Evolutionary conservation across 106 monocot genomes (phyloP).

Genomic region (Iris macrosiphon): DNA sequence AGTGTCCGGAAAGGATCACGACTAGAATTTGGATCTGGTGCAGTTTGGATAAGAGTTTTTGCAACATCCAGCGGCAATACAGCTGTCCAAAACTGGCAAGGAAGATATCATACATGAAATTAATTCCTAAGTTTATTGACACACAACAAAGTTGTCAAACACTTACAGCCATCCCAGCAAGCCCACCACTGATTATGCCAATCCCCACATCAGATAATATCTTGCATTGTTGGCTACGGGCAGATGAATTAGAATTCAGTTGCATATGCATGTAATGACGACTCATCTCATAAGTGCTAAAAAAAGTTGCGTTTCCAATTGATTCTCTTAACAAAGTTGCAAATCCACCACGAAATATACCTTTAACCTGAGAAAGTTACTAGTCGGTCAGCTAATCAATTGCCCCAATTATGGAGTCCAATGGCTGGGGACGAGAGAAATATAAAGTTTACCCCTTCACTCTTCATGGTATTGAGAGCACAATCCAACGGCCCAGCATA

Average conservation of each 20-base stretch:
- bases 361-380: conserved; percentile 46
- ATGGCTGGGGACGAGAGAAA: no score
- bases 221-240: conserved; percentile 6
- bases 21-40: conserved; percentile 27
- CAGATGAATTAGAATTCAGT: conserved; percentile 23
- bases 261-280: conserved; percentile 59
- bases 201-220: conserved; percentile 55
- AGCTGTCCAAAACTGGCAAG: conserved; percentile 89
- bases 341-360: conserved; percentile 78
- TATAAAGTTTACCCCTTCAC: conserved; percentile 91
- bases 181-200: conserved; percentile 78
- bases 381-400: neutral
- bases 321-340: conserved; percentile 85
- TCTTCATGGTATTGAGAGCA: conserved; percentile 68
- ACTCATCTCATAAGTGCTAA: conserved; percentile 73
- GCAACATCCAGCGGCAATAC: conserved; percentile 92
- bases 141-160: no score
- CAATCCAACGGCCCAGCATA: conserved; percentile 82
- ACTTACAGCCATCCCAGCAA: conserved; percentile 84
- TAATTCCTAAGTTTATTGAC: no score
- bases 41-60: conserved; percentile 90
- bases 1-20: conserved; percentile 55
- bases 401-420: neutral
- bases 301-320: conserved; percentile 80
- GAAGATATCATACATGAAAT: no score